These are phyloP conservation scores for Acacia acuminata DNA, from an alignment of 306 rosid species.

Conservation along the genomic window DNA sequence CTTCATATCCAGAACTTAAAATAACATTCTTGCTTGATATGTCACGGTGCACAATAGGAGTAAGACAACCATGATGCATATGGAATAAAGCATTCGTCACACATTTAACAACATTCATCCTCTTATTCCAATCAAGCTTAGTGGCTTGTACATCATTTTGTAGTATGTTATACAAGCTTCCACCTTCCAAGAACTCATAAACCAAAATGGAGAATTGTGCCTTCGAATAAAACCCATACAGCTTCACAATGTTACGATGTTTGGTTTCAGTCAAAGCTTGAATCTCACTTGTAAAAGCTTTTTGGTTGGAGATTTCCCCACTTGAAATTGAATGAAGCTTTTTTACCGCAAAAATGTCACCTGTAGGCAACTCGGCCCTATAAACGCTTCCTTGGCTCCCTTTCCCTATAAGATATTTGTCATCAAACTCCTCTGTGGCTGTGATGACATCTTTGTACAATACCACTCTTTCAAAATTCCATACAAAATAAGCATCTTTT, in stretches of 20 bases:
- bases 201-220: too few species aligned
- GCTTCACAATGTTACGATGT: too few species aligned
- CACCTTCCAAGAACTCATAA: too few species aligned
- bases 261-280: too few species aligned
- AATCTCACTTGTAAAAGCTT: too few species aligned
- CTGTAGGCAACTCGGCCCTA: slow-evolving; percentile 17
- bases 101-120: too few species aligned
- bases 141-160: too few species aligned
- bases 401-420: too few species aligned
- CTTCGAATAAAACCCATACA: too few species aligned
- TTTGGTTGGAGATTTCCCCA: neutral
- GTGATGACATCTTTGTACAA: neutral
- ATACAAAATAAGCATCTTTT: neutral
- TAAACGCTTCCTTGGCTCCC: slow-evolving; percentile 23
- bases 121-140: too few species aligned
- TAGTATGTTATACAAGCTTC: too few species aligned
- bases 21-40: neutral
- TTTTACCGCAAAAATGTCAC: slow-evolving; percentile 26
- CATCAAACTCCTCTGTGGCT: too few species aligned
- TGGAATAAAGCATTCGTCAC: neutral
- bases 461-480: neutral
- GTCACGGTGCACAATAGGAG: neutral
- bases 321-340: neutral
- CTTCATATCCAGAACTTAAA: neutral
- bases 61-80: neutral